Evolutionary conservation across 2,329 filamentous ascomycete species (phyloP), one percentile per base, ranked within the genome.

Genomic region (Madurella mycetomatis): DNA sequence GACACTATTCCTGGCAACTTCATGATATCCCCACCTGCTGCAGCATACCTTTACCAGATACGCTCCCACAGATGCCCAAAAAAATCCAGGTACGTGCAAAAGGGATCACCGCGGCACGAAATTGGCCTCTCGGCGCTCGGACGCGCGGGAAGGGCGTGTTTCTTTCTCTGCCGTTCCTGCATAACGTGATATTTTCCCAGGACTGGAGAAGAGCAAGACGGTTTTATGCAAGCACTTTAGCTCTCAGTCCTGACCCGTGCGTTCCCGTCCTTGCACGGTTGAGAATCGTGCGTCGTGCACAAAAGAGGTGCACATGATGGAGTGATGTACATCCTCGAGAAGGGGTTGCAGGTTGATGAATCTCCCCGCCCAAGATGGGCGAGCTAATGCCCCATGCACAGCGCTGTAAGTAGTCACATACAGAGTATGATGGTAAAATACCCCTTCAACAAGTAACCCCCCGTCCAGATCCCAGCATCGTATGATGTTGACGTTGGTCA

Each of bases 221-320:
- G 58, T 55, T 51, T 56, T 49, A 60, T 58, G 58, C 62, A 61
- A 62, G 55, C 52, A 62, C 60, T 58, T 54, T 51, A 54, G 40
- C 31, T 47, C 47, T 19, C 25, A 25, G 25, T 25, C 25, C 25
- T 25, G 25, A 25, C 13, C 43, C n/a, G 3, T 47, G 11, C 16
- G 15, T 11, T 47, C 17, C 42, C 41, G 43, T 53, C 37, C 41
- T 48, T 37, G 13, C 25, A 25, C 25, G 25, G 25, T 7, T 25
- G 25, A 25, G 7, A 25, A 25, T 25, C 3, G 25, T 25, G 18
- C 37, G 25, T 41, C 47, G 43, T 45, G 30, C 16, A 19, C 7
- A 8, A 17, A 13, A 41, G 39, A 41, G 15, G 41, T 51, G 48
- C 41, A 50, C 13, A 40, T 42, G 40, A 50, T 30, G 31, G 41